Base-by-base conservation (phyloP, 495 filamentous ascomycete species). In the Aspergillus asperescens region DNA sequence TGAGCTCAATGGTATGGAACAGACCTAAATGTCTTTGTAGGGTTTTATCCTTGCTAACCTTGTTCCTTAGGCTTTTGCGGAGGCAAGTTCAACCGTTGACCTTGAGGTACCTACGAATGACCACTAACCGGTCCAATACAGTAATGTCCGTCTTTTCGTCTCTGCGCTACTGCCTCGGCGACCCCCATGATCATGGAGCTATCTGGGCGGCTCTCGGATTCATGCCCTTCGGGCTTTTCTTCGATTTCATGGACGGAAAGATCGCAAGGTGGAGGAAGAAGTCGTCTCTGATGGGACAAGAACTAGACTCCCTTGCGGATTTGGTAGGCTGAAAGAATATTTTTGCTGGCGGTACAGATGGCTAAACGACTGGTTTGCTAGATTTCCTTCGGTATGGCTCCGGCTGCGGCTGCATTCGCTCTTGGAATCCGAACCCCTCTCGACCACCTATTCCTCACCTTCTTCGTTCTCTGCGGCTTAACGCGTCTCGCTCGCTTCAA, bases 171-270 rank as follows among this genome's bases (percentile, higher is more conserved):
- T 92, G 87, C 68, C 78, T 95, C 56, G 85, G 85, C 56, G 83
- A 86, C 41, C 81, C 88, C 3, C 60, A 77, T 28, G 74, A 85
- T 41, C 75, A 81, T 58, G 65, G 69, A 13, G 79, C 87, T 58
- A 71, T 96, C 23, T 97, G 85, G 79, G 67, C 82, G 20, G 92
- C 94, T 15, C 83, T 98, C 41, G 81, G 71, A 0, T 88, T 96
- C 67, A 87, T 96, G 75, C 92, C 92, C 2, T 86, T 96, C 25
- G 93, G 91, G 2, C 79, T 97, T 3, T 96, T 96, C 75, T 98
- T 98, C 69, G 93, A 98, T 66, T 95, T 96, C 63, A 90, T 97
- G 84, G 93, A 98, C 68, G 93, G 93, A 57, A 93, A 88, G 61
- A 90, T 98, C 34, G 93, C 93, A 52, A 75, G 93, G 47, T 97